phyloP scores from a whole-genome alignment of 768 basidiomycete genomes.

The Tricholoma hemisulphureum region DNA sequence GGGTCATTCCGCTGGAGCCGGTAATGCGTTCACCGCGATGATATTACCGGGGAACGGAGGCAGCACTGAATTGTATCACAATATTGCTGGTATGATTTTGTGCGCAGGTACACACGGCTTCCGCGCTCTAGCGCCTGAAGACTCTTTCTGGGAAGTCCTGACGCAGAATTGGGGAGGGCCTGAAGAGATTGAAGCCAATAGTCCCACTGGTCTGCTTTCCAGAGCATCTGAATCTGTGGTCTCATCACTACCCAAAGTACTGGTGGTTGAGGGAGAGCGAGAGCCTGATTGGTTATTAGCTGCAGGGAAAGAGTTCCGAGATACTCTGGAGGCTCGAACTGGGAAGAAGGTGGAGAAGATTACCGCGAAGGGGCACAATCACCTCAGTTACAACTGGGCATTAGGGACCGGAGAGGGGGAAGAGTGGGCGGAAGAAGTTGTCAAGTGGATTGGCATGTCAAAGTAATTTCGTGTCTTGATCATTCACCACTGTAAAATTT shows the following conservation, averaged over 20 bases:
- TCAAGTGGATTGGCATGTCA: constrained; percentile 31
- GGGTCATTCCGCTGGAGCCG: constrained; percentile 64
- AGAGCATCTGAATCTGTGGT: constrained; percentile 34
- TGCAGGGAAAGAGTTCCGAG: constrained; percentile 36
- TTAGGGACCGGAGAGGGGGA: constrained; percentile 58
- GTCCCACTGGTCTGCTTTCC: constrained; percentile 42
- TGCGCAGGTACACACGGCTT: constrained; percentile 47
- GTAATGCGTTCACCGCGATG: constrained; percentile 46
- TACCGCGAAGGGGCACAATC: constrained; percentile 56
- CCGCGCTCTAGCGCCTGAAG: constrained; percentile 19
- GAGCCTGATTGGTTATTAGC: constrained; percentile 49
- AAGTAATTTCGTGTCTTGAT: not conserved
- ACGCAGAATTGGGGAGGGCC: constrained; percentile 39
- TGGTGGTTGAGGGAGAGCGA: constrained; percentile 50
- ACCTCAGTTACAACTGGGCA: constrained; percentile 53
- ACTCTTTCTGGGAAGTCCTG: constrained; percentile 29
- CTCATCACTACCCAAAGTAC: constrained; percentile 41
- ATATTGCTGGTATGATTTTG: constrained; percentile 46
- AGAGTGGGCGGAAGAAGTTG: constrained; percentile 55
- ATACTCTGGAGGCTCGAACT: constrained; percentile 36
- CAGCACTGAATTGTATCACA: constrained; percentile 26
- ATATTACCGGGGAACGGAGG: constrained; percentile 35
- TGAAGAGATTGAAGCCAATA: constrained; percentile 35
- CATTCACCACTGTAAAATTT: no score
- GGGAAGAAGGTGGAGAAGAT: constrained; percentile 33